Evolutionary conservation across 768 basidiomycete species (phyloP), one percentile per base, ranked within the genome.

Genomic region (Pilatotrama ljubarskyi): DNA sequence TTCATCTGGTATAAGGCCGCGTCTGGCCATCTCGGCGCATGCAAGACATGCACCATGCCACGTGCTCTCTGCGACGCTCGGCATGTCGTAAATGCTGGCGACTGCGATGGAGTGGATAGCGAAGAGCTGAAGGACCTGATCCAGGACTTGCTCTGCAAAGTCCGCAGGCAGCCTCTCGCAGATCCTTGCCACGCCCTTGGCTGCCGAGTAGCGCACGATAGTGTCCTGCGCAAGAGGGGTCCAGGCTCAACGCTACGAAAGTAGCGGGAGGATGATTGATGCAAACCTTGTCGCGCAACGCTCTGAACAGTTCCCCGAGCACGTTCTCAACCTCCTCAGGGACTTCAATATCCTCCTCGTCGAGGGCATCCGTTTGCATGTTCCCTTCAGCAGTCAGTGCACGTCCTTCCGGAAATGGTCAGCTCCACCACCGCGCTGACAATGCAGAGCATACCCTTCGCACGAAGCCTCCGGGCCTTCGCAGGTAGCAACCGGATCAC

Each of bases 21-120:
- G 78, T 46, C 97, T 83, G 38, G 93, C 90, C 77, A 97, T 83
- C 76, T 98, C 96, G 18, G 96, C 96, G 63, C 91, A 87, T 15
- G 93, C 93, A 32, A 98, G 79, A 70, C 88, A 93, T 13, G 93
- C 89, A 5, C 97, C 97, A 74, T 99, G 97, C 94, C 95, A 97
- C 51, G 90, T 91, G 60, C 82, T 80, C 73, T 98, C 95, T 25
- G 94, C 90, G 49, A 87, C 76, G 10, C 89, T 80, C 36, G 88
- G 85, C 66, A 91, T 78, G 68, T 90, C 89, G 66, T 88, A 88
- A 43, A 89, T 68, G 58, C 76, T 82, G 14, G 85, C 84, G 8
- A 81, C 85, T 22, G 80, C 82, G 9, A 86, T 73, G 22, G 85
- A 86, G 69, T 92, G 92, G 49, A 90, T 85, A 7, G 80, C 74